Percentiles rank a stretch among this genome's conserved stretches.
These are phyloP conservation scores for Pleurotus cornucopiae DNA, from an alignment of 768 basidiomycete genomes.

Conservation along the genomic window DNA sequence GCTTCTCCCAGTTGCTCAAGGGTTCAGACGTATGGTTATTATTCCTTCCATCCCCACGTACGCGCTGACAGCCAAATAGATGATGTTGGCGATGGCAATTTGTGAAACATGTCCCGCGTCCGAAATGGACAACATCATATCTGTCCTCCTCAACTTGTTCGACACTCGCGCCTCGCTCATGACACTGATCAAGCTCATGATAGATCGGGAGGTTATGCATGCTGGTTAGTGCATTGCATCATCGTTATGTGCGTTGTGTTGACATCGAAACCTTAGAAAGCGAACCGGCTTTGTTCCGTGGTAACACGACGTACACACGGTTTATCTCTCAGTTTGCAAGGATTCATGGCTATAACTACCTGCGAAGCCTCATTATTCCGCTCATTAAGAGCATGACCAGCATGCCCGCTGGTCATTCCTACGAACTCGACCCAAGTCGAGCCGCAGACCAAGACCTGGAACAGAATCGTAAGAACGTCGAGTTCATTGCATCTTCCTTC, in stretches of 20 bases:
- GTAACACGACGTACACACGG: slow-evolving; percentile 84
- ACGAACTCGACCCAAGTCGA: slow-evolving; percentile 73
- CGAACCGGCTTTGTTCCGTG: slow-evolving; percentile 79
- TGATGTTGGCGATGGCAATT: slow-evolving; percentile 78
- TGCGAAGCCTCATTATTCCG: slow-evolving; percentile 75
- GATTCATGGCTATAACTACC: slow-evolving; percentile 89
- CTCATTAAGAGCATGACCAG: slow-evolving; percentile 71
- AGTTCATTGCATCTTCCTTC: slow-evolving; percentile 71
- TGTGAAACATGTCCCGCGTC: slow-evolving; percentile 78
- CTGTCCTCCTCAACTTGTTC: slow-evolving; percentile 82
- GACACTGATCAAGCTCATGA: slow-evolving; percentile 73
- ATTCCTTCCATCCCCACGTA: neutral
- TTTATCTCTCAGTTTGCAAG: slow-evolving; percentile 83
- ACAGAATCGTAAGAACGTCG: slow-evolving; percentile 68
- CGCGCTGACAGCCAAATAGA: slow-evolving; percentile 30
- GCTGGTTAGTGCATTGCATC: slow-evolving; percentile 46
- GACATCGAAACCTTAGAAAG: slow-evolving; percentile 43
- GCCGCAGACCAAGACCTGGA: slow-evolving; percentile 53
- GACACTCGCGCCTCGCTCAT: slow-evolving; percentile 73
- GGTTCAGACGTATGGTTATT: slow-evolving; percentile 57
- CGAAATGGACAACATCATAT: slow-evolving; percentile 82
- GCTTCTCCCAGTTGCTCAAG: slow-evolving; percentile 54
- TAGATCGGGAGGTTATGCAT: slow-evolving; percentile 77
- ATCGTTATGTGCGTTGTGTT: neutral
- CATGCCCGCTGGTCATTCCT: slow-evolving; percentile 69